Base-by-base conservation (phyloP, 176 grass and related monocot genomes). In the Juncus effusus region DNA sequence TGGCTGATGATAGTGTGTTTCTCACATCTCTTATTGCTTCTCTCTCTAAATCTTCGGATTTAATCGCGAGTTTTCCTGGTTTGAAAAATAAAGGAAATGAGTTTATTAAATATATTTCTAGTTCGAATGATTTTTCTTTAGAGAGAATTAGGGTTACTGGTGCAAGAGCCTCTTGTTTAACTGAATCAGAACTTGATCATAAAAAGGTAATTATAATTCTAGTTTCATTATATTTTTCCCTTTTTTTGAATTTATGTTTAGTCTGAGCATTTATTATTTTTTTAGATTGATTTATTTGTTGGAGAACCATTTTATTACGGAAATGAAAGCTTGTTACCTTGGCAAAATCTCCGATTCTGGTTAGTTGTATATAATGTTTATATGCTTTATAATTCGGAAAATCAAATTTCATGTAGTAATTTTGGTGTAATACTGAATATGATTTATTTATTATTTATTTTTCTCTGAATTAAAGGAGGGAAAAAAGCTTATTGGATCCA, bases 331-430 rank as follows among this genome's bases (percentile, higher is more conserved):
- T 80, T 82, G 74, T 84, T 96, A 49, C 92, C 87, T 3, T 96
- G 87, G 87, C 92, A 96, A 76, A 96, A 91, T 75, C 79, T 96
- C 11, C 82, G 82, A 44, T 96, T 96, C 79, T 96, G 92, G 92
- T 96, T 82, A 60, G 91, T 85, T 54, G 53, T 28, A 61, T 9
- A 50, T 10, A 45, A 3, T 3, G 15, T 76, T 76, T 63, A 6
- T 70, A 76, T 69, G 5, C 7, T 69, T 69, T 42, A 9, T 69
- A 28, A 28, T 28, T 28, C 19, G 1, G 19, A 28, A 47, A 47
- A 47, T 47, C 9, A 47, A 47, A 47, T 47, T 47, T 28, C 19
- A 28, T 28, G 19, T 28, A 28, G 19, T 28, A 28, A 28, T 28
- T 28, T 28, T 28, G 19, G 19, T 28, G 19, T 28, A 28, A 28